Percentiles rank a stretch among this genome's conserved stretches.
Conservation (phyloP, 257 asterid species). For the Solanum ossicruentum region DNA sequence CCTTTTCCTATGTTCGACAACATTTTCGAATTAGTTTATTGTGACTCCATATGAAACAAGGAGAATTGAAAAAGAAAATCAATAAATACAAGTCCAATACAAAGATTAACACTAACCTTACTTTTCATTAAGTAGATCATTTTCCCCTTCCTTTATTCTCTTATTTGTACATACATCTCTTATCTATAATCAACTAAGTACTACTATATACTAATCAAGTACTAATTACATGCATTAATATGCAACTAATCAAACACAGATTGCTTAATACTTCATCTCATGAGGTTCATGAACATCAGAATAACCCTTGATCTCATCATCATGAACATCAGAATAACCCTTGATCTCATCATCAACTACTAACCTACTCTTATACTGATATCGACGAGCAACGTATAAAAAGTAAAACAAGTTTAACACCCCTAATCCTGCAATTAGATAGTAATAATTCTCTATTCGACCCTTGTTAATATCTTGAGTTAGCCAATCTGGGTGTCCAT, state of each 20-base stretch:
- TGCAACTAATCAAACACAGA: background rate
- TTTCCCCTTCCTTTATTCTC: background rate
- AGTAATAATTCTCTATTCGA: conserved; percentile 49
- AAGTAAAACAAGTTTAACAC: conserved; percentile 50
- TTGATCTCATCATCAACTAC: conserved; percentile 13
- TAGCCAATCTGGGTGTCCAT: conserved; percentile 67
- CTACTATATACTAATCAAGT: background rate
- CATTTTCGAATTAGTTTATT: background rate
- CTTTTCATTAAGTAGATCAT: background rate
- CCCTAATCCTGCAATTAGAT: conserved; percentile 52
- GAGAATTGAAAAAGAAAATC: background rate
- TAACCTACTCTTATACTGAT: conserved; percentile 44
- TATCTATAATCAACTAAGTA: background rate
- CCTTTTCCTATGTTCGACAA: background rate
- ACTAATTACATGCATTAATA: background rate
- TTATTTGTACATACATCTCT: background rate
- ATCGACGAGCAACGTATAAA: conserved; percentile 35
- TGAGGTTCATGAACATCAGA: conserved; percentile 29
- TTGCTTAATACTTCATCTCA: conserved; percentile 7
- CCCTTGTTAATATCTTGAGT: conserved; percentile 55
- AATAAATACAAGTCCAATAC: background rate
- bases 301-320: conserved; percentile 6
- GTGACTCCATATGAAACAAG: background rate
- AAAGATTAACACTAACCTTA: background rate
- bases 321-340: conserved; percentile 15